phyloP scores from a whole-genome alignment of 176 grass and related monocot species.

The Cymbopogon citratus region DNA sequence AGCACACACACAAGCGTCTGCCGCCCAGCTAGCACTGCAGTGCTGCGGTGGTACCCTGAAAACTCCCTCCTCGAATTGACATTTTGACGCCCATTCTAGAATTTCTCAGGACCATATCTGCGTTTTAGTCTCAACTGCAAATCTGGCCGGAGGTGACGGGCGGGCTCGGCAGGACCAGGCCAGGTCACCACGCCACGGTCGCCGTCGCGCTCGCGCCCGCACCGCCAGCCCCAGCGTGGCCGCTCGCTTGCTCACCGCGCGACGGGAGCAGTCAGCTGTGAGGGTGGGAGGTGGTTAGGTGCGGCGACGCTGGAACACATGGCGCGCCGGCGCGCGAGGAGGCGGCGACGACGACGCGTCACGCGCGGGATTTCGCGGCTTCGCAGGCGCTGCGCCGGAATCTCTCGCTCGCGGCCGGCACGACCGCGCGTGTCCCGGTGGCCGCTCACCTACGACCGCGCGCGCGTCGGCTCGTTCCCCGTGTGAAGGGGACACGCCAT shows the following conservation, averaged over 20 bases:
- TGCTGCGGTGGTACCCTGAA: not conserved
- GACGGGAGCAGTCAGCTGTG: not conserved
- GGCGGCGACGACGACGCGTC: not conserved
- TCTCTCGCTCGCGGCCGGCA: conserved; percentile 7
- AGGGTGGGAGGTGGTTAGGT: not conserved
- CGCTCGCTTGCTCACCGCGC: not conserved
- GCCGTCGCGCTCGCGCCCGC: not conserved
- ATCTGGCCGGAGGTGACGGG: not conserved
- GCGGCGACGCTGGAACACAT: not conserved
- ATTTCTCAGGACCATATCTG: not conserved
- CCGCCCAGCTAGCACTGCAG: not conserved
- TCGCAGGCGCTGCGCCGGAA: conserved; percentile 25
- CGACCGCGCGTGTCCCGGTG: conserved; percentile 12
- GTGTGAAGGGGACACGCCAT: conserved; percentile 31
- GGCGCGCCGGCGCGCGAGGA: not conserved
- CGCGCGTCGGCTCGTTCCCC: not conserved
- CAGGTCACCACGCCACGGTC: not conserved
- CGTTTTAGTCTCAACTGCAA: not conserved
- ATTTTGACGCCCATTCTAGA: not conserved
- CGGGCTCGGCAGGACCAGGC: not conserved
- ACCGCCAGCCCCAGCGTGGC: not conserved
- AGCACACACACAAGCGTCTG: not conserved
- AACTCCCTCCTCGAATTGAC: not conserved
- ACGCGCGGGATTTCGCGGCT: not conserved
- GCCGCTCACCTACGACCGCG: conserved; percentile 31